Evolutionary conservation across 257 asterid species (phyloP), one percentile per base, ranked within the genome.

Genomic region (Rhazya stricta): DNA sequence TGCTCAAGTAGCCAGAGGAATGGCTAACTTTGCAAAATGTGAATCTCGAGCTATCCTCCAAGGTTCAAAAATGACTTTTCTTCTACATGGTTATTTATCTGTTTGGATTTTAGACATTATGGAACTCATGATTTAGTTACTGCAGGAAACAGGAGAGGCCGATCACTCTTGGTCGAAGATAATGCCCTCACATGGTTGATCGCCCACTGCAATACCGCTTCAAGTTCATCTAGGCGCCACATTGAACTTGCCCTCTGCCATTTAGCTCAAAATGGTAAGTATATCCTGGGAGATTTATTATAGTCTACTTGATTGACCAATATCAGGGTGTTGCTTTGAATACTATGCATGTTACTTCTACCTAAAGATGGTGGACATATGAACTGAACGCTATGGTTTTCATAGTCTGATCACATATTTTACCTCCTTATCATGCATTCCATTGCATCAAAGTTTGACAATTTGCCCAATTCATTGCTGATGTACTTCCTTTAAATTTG

Each of bases 161-260:
- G 91, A 61, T 93, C 98, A 16, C 89, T 81, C 72, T 85, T 93
- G 67, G 81, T 93, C 87, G 97, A 87, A 54, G 96, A 93, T 78
- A 89, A 88, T 67, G 92, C 88, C 79, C 83, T 93, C 25, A 61
- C 83, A 42, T 93, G 98, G 98, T 80, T 93, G 83, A 86, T 88
- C 46, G 79, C 91, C 42, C 90, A 91, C 86, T 81, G 85, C 79
- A 90, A 83, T 77, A 81, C 80, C 30, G 25, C 87, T 58, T 78
- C 94, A 65, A 62, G 89, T 79, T 78, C 96, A 27, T 83, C 91
- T 18, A 82, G 89, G 68, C 96, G 98, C 43, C 98, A 93, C 73
- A 79, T 89, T 75, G 98, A 93, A 79, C 96, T 93, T 76, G 92
- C 98, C 70, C 82, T 93, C 67, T 93, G 97, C 86, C 98, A 91